Percentiles rank a stretch among this genome's conserved stretches.
Evolutionary conservation across 2,329 filamentous ascomycete genomes (phyloP).

Genomic region (Epicoccum nigrum): DNA sequence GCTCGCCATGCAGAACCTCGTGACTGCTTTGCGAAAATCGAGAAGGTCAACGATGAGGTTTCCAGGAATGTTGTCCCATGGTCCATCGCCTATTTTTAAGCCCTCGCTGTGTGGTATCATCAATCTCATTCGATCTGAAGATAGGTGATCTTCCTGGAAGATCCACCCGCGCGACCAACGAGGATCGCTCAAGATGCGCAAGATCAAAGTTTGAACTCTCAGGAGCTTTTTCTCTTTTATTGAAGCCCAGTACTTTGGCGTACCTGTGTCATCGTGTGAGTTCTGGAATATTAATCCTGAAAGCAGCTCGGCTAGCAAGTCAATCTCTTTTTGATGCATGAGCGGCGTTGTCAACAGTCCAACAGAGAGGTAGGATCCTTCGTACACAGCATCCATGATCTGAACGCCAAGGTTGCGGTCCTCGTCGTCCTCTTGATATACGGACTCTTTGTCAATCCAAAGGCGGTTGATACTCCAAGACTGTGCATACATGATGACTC

Average conservation of each 20-base stretch:
- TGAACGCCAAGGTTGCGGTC: conserved; percentile 22
- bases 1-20: conserved; percentile 24
- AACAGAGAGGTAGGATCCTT: conserved; percentile 12
- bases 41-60: conserved; percentile 21
- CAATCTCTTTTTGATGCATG: conserved; percentile 13
- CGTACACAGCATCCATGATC: conserved; percentile 31
- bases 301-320: conserved; percentile 17
- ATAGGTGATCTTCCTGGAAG: conserved; percentile 31
- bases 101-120: conserved; percentile 23
- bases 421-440: conserved; percentile 22
- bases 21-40: conserved; percentile 21
- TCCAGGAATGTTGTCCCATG: conserved; percentile 9
- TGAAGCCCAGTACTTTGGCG: not conserved
- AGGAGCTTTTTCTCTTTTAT: not conserved
- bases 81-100: too few species aligned
- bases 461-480: conserved; percentile 6
- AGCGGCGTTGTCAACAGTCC: conserved; percentile 22
- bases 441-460: conserved; percentile 31
- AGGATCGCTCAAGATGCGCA: conserved; percentile 19
- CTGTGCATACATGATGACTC: conserved; percentile 25
- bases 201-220: conserved; percentile 20
- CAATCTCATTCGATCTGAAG: conserved; percentile 21
- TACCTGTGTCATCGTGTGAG: not conserved
- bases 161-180: conserved; percentile 32
- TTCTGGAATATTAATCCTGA: conserved; percentile 5